Percentiles rank a stretch among this genome's conserved stretches.
Conservation (phyloP, 2,329 filamentous ascomycete species). For the Trichoderma pleuroti region DNA sequence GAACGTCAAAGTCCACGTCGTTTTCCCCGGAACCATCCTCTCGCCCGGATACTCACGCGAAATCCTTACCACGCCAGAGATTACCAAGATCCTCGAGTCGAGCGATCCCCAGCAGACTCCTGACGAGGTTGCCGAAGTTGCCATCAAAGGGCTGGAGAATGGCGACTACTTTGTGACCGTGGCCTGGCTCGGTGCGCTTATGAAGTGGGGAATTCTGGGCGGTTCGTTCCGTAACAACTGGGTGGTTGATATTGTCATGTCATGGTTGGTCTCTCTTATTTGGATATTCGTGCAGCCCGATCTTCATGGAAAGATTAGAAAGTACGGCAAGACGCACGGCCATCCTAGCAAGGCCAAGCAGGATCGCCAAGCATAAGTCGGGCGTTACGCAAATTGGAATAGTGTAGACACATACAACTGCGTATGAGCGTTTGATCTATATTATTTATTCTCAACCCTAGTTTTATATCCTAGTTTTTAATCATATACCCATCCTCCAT, state of each 20-base stretch:
- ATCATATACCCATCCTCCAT: not conserved
- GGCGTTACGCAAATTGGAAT: not conserved
- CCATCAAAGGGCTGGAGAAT: conserved; percentile 71
- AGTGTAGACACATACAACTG: not conserved
- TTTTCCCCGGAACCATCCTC: conserved; percentile 81
- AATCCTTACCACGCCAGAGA: conserved; percentile 71
- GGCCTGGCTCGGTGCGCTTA: conserved; percentile 65
- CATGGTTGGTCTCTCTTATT: conserved; percentile 50
- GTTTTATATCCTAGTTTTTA: conserved; percentile 7
- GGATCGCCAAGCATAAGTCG: not conserved
- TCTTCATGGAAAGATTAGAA: conserved; percentile 55
- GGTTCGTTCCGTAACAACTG: conserved; percentile 56
- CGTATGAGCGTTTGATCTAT: not conserved
- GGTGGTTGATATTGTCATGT: conserved; percentile 56
- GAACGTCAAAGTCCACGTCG: conserved; percentile 73
- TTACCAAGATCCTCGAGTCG: conserved; percentile 77
- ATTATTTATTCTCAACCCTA: not conserved
- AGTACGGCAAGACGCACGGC: conserved; percentile 55
- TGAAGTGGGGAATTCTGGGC: conserved; percentile 61
- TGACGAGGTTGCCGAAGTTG: conserved; percentile 67
- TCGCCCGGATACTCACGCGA: conserved; percentile 73
- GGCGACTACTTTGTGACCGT: conserved; percentile 80
- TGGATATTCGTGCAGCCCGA: conserved; percentile 57
- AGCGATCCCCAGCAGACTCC: conserved; percentile 77
- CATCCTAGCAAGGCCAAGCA: conserved; percentile 51